phyloP scores from a whole-genome alignment of 2,329 filamentous ascomycete genomes.

The Stromatinia cepivora region DNA sequence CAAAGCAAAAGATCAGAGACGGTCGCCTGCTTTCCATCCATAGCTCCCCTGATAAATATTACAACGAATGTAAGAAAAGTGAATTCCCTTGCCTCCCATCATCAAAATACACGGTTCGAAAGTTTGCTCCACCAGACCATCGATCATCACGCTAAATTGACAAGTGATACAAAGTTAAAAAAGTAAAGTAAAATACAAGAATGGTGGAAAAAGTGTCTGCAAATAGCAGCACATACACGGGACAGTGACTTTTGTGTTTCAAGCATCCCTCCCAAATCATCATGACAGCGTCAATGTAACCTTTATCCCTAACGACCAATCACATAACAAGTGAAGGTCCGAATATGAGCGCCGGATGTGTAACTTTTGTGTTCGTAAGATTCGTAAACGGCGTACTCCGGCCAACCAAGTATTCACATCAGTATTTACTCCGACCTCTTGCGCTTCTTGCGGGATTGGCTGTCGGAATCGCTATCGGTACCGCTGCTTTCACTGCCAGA shows the following conservation, averaged over 20 bases:
- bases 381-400: constrained; percentile 34
- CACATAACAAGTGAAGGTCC: constrained; percentile 32
- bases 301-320: constrained; percentile 34
- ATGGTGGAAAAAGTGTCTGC: constrained; percentile 31
- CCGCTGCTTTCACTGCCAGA: constrained; percentile 64
- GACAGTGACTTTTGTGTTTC: constrained; percentile 38
- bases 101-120: constrained; percentile 28
- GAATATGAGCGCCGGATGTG: constrained; percentile 36
- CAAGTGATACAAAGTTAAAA: constrained; percentile 34
- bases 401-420: constrained; percentile 30
- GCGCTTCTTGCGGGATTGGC: constrained; percentile 68
- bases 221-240: constrained; percentile 28
- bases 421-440: constrained; percentile 63
- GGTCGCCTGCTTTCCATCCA: constrained; percentile 38
- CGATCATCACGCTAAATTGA: constrained; percentile 43
- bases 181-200: constrained; percentile 40
- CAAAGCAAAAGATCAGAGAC: constrained; percentile 33
- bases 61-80: constrained; percentile 41
- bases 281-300: constrained; percentile 38
- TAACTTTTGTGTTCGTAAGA: constrained; percentile 35
- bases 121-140: constrained; percentile 26
- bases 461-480: constrained; percentile 49
- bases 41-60: constrained; percentile 31
- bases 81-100: constrained; percentile 25
- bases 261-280: constrained; percentile 33